These are phyloP conservation scores for Pythium aquatile DNA, from an alignment of 352 stramenopile genomes.

Conservation along the genomic window DNA sequence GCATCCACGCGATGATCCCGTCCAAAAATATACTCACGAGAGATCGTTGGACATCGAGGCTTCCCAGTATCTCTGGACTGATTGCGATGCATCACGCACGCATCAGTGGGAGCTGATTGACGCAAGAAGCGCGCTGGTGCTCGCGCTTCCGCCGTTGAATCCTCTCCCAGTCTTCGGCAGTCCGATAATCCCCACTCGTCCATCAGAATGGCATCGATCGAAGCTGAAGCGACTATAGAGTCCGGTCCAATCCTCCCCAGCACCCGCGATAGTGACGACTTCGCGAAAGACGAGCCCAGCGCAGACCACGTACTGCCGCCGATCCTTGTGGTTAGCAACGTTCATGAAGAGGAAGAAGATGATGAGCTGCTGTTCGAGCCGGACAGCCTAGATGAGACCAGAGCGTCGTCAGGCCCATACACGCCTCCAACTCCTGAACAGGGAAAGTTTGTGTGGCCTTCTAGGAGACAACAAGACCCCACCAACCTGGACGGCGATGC, in stretches of 20 bases:
- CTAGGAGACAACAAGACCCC: background rate
- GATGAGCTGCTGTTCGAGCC: constrained; percentile 25
- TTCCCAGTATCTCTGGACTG: background rate
- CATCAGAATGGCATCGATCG: background rate
- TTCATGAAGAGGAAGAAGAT: constrained; percentile 6
- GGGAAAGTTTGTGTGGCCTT: constrained; percentile 22
- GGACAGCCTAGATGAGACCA: constrained; percentile 12
- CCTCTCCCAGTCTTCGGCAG: background rate
- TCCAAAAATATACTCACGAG: background rate
- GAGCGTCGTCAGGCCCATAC: constrained; percentile 8
- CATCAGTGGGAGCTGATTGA: background rate
- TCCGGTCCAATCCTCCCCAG: no score
- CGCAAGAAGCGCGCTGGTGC: no score
- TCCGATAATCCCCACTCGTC: background rate
- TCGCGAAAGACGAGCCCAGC: background rate
- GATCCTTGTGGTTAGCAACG: constrained; percentile 14
- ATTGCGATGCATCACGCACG: background rate
- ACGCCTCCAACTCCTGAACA: constrained; percentile 22
- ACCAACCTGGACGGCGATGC: background rate
- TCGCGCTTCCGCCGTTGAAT: background rate
- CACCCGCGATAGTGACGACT: background rate
- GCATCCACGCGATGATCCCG: background rate
- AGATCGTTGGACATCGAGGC: background rate
- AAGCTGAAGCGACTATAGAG: background rate
- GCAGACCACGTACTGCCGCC: background rate